phyloP scores from a whole-genome alignment of 208 protist species.

The Paratrypanosoma confusum region DNA sequence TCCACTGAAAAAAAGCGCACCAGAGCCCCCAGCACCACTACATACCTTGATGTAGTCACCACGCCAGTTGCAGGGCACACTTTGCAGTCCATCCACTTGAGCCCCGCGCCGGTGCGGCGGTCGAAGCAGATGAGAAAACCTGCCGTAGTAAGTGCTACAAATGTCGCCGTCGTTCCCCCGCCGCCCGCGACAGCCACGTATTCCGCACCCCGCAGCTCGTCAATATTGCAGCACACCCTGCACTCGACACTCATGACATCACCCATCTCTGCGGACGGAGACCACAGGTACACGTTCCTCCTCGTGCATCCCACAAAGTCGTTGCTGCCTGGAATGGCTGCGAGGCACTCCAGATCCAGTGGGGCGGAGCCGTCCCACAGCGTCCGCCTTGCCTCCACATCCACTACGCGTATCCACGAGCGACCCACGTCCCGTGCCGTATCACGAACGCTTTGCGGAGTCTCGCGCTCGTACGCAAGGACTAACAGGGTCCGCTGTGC shows the following conservation, averaged over 20 bases:
- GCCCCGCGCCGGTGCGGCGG: constrained; percentile 29
- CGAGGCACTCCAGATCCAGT: constrained; percentile 36
- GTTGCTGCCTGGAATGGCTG: constrained; percentile 20
- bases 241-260: neutral
- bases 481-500: too few species aligned
- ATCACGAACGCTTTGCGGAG: too few species aligned
- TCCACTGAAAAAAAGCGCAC: constrained; percentile 45
- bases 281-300: constrained; percentile 16
- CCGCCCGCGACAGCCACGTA: constrained; percentile 31
- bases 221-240: constrained; percentile 31
- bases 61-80: constrained; percentile 31
- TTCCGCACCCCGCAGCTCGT: constrained; percentile 36
- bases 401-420: too few species aligned
- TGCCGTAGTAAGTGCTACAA: constrained; percentile 36
- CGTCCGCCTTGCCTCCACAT: constrained; percentile 16
- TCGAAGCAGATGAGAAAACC: constrained; percentile 65
- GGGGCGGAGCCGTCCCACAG: constrained; percentile 67
- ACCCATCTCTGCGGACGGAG: neutral
- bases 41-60: constrained; percentile 12
- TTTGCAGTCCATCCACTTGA: constrained; percentile 87
- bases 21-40: constrained; percentile 47
- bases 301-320: constrained; percentile 45
- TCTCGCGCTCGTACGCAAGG: too few species aligned
- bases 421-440: too few species aligned
- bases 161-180: constrained; percentile 7